phyloP scores from a whole-genome alignment of 768 basidiomycete genomes.

The Calocybe gangraenosa region DNA sequence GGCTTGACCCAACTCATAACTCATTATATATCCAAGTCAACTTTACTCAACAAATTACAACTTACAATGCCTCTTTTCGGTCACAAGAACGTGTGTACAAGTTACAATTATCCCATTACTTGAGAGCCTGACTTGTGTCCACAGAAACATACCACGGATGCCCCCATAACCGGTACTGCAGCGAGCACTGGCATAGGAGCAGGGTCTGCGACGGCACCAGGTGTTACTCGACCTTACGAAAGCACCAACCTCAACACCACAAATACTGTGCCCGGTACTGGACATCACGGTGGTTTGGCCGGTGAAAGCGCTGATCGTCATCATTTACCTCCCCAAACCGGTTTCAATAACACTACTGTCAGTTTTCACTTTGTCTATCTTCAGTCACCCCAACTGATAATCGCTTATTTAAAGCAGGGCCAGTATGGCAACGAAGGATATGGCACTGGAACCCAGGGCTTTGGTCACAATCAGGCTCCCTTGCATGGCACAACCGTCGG shows the following conservation, averaged over 20 bases:
- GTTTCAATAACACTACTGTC: not conserved
- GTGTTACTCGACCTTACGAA: not conserved
- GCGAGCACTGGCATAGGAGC: not conserved
- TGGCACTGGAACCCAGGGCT: not conserved
- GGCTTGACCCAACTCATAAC: not conserved
- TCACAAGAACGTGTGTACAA: conserved; percentile 21
- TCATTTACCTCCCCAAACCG: not conserved
- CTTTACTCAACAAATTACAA: not conserved
- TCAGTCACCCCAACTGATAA: too few species aligned
- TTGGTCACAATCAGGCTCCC: not conserved
- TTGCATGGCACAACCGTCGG: conserved; percentile 2
- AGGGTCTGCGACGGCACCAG: not conserved
- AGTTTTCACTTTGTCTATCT: too few species aligned
- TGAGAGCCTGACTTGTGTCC: too few species aligned
- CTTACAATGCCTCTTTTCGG: conserved; percentile 28
- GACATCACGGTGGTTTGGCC: not conserved
- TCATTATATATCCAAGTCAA: not conserved
- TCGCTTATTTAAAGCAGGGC: not conserved
- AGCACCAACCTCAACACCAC: not conserved
- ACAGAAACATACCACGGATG: conserved; percentile 11
- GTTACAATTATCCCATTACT: too few species aligned
- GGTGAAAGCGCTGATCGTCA: not conserved
- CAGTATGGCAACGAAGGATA: not conserved
- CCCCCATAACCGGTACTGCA: conserved; percentile 4
- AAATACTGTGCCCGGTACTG: not conserved